Base-by-base conservation (phyloP, 371 early-diverging fungal genomes). In the Vavraia culicis region DNA sequence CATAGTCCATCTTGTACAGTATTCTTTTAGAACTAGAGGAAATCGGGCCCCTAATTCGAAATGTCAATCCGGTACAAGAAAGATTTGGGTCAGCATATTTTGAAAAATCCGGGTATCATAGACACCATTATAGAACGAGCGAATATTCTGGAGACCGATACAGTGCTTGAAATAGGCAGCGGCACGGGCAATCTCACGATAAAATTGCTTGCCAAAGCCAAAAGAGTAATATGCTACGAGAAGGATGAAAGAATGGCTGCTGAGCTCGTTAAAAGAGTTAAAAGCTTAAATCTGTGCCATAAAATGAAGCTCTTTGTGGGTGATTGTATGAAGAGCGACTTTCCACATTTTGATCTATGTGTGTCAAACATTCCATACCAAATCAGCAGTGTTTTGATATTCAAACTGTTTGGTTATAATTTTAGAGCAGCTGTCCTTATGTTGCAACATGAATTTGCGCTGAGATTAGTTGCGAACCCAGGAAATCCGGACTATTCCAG, bases 121-220 rank as follows among this genome's bases (percentile, higher is more conserved):
- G 81, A 86, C 68, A 80, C 82, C 23, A 90, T 96, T 56, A 81
- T 96, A 13, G 89, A 90, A 59, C 91, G 90, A 79, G 89, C 93
- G 4, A 73, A 71, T 34, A 69, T 96, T 37, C 78, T 83, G 56
- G 72, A 80, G 20, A 85, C 90, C 1, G 98, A 96, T 68, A 78
- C 77, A 1, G 89, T 93, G 4, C 76, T 96, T 14, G 98, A 96
- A 75, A 79, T 96, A 45, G 98, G 95, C 68, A 93, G 91, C 7
- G 98, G 98, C 74, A 96, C 94, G n/a, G 98, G 98, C 68, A 94
- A 90, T 71, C 76, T 96, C 63, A 89, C 93, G 4, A 78, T 93
- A 31, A 82, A 83, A 70, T 84, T 95, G 46, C 73, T 96, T 41
- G 80, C 79, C 47, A 78, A 81, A 54, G 81, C 83, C 50, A 93